Conservation (phyloP, 1,139 yeast species). For the Sugiyamaella xylanicola region DNA sequence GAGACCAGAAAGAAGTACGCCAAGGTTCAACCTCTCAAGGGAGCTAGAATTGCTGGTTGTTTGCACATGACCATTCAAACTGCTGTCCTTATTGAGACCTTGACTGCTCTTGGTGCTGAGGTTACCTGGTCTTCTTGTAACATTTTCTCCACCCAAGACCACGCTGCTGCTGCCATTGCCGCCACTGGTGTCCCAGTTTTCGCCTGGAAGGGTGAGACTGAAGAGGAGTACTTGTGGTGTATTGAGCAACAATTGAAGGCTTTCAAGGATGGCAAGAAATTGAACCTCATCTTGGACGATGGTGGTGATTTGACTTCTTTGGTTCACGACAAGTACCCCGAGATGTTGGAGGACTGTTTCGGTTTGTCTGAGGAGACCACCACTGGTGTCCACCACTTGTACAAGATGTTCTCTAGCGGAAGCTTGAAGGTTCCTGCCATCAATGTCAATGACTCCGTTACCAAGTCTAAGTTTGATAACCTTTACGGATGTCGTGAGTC, state of each 20-base stretch:
- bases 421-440: constrained; percentile 98
- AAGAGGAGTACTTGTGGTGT: constrained; percentile 99
- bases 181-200: constrained; percentile 99
- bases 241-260: constrained; percentile 99
- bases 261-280: constrained; percentile 94
- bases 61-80: constrained; percentile 99
- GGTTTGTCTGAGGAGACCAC: constrained; percentile 99
- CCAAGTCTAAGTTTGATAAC: constrained; percentile 99
- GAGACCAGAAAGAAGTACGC: constrained; percentile 95
- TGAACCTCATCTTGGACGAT: constrained; percentile 97
- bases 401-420: constrained; percentile 92
- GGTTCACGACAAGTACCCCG: constrained; percentile 98
- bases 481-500: constrained; percentile 99
- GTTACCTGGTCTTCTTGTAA: constrained; percentile 99
- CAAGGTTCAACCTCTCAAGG: constrained; percentile 90
- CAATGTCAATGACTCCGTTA: constrained; percentile 98
- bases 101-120: constrained; percentile 98
- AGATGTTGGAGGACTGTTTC: constrained; percentile 90
- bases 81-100: constrained; percentile 97
- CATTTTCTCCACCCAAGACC: constrained; percentile 99
- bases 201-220: constrained; percentile 99
- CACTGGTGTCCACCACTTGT: constrained; percentile 99
- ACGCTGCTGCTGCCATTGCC: constrained; percentile 99
- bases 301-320: constrained; percentile 99
- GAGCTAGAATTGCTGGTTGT: constrained; percentile 99